phyloP scores from a whole-genome alignment of 2,329 filamentous ascomycete species.

The Epichloe baconii region DNA sequence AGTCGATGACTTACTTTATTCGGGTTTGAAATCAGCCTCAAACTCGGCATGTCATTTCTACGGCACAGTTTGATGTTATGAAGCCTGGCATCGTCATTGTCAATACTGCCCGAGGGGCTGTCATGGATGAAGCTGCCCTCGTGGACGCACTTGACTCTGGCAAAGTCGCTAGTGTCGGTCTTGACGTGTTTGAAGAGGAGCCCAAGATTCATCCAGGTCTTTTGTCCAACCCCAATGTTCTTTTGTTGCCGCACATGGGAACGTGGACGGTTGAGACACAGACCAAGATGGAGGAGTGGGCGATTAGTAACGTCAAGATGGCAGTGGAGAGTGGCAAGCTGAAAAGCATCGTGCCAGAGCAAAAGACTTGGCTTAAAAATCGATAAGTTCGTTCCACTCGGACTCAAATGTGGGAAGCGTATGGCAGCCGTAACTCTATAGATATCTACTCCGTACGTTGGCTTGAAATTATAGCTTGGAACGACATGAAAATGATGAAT shows the following conservation, averaged over 20 bases:
- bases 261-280: conserved; percentile 62
- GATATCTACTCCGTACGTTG: not conserved
- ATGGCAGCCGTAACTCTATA: too few relatives aligned
- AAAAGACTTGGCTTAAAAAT: conserved; percentile 25
- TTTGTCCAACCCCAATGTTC: conserved; percentile 53
- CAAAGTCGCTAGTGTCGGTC: conserved; percentile 55
- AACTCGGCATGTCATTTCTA: conserved; percentile 65
- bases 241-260: conserved; percentile 76
- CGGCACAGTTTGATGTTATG: conserved; percentile 59
- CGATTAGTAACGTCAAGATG: conserved; percentile 53
- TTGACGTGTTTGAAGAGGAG: conserved; percentile 78
- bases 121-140: conserved; percentile 71
- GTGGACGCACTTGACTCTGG: conserved; percentile 59
- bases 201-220: conserved; percentile 63
- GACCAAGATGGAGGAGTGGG: conserved; percentile 61
- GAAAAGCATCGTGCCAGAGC: conserved; percentile 61
- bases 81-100: conserved; percentile 65
- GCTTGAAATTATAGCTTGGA: too few relatives aligned
- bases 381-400: not conserved
- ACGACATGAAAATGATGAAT: too few relatives aligned
- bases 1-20: too few relatives aligned
- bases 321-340: conserved; percentile 49
- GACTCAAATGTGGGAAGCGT: not conserved
- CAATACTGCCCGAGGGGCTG: conserved; percentile 71
- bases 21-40: conserved; percentile 25